Evolutionary conservation across 495 filamentous ascomycete species (phyloP).

Genomic region (Pseudoneurospora amorphoporcata): DNA sequence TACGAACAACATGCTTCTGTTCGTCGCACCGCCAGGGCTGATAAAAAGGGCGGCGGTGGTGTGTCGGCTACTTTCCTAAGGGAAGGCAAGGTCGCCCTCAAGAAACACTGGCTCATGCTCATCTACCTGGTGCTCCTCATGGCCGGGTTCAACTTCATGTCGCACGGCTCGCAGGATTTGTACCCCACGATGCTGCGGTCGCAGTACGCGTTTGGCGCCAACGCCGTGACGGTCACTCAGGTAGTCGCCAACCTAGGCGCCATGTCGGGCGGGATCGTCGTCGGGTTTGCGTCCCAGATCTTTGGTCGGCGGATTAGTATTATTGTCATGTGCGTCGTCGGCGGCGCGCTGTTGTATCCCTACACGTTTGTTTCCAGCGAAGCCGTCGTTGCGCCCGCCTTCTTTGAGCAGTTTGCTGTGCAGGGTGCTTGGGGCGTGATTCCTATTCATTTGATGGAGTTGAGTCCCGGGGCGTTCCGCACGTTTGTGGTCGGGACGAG

Average conservation of each 20-base stretch:
- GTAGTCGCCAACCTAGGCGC: constrained; percentile 80
- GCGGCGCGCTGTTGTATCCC: constrained; percentile 70
- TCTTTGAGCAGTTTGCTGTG: constrained; percentile 86
- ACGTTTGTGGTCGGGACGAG: constrained; percentile 76
- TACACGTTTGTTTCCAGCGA: constrained; percentile 58
- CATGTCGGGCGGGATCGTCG: constrained; percentile 61
- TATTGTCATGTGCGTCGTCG: constrained; percentile 64
- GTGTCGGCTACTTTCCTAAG: constrained; percentile 58
- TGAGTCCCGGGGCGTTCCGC: constrained; percentile 69
- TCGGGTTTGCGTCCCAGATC: constrained; percentile 71
- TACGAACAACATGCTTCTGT: constrained; percentile 53
- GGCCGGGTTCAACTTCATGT: constrained; percentile 92
- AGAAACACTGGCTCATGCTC: constrained; percentile 68
- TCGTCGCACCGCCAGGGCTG: constrained; percentile 34
- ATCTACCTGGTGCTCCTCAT: constrained; percentile 75
- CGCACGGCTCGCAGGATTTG: constrained; percentile 83
- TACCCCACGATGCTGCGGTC: constrained; percentile 77
- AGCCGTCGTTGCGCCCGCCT: constrained; percentile 67
- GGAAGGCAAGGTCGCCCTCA: constrained; percentile 67
- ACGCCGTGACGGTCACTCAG: constrained; percentile 72
- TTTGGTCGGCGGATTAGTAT: constrained; percentile 77
- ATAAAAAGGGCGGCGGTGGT: no score
- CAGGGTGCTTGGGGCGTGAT: constrained; percentile 81
- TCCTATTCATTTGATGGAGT: constrained; percentile 80
- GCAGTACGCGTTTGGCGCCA: constrained; percentile 61